Evolutionary conservation across 176 grass and related monocot genomes (phyloP).

Genomic region (Avena sativa): DNA sequence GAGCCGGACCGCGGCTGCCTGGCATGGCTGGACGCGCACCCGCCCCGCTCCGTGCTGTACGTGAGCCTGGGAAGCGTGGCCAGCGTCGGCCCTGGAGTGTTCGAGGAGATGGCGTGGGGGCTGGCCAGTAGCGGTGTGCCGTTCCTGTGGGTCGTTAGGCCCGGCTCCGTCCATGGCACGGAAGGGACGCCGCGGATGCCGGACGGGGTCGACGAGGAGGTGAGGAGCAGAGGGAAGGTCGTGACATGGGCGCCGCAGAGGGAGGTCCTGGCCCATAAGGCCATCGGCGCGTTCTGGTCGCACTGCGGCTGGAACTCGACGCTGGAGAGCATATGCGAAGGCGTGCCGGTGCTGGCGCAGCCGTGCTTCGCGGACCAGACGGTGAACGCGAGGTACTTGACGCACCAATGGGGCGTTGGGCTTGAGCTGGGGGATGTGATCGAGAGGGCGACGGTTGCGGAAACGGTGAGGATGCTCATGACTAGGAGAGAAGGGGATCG

Average conservation of each 20-base stretch:
- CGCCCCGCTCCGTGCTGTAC: constrained; percentile 44
- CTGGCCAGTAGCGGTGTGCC: constrained; percentile 22
- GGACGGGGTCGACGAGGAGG: background rate
- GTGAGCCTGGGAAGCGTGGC: constrained; percentile 45
- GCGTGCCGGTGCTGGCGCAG: constrained; percentile 50
- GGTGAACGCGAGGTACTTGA: constrained; percentile 50
- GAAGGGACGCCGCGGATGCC: background rate
- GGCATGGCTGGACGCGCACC: constrained; percentile 41
- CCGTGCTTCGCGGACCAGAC: constrained; percentile 48
- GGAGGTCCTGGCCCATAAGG: constrained; percentile 40
- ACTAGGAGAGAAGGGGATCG: constrained; percentile 2
- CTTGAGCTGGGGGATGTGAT: constrained; percentile 6
- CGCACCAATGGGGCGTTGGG: constrained; percentile 40
- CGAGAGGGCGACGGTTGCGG: background rate
- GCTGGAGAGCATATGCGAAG: constrained; percentile 43
- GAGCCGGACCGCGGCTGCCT: constrained; percentile 42
- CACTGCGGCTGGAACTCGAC: constrained; percentile 89
- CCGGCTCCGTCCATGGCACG: background rate
- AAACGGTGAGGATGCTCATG: constrained; percentile 32
- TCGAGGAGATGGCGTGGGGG: constrained; percentile 45
- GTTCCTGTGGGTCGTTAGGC: constrained; percentile 57
- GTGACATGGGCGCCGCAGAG: constrained; percentile 51
- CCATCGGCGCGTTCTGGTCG: constrained; percentile 39
- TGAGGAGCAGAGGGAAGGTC: background rate
- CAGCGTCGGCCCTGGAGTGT: background rate